Evolutionary conservation across 257 asterid genomes (phyloP).

Genomic region (Lantana camara): DNA sequence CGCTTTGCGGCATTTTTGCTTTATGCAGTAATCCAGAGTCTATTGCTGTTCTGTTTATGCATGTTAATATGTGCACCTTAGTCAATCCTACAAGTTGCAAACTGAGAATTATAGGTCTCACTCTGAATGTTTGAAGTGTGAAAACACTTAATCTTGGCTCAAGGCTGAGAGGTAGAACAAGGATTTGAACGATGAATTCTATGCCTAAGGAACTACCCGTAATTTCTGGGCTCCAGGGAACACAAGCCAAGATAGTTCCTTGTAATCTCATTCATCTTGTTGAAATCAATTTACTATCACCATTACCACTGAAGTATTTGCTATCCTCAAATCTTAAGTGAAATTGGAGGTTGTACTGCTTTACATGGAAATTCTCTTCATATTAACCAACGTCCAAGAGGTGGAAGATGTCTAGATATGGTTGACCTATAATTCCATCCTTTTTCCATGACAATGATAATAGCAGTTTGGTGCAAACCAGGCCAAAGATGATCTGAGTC

Average conservation of each 20-base stretch:
- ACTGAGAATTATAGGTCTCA: too few species aligned
- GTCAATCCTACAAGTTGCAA: too few species aligned
- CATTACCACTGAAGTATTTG: not conserved
- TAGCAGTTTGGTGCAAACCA: slow-evolving; percentile 17
- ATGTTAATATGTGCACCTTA: slow-evolving; percentile 4
- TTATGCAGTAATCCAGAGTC: slow-evolving; percentile 3
- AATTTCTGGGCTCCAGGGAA: not conserved
- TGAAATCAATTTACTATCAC: not conserved
- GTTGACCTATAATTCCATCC: slow-evolving; percentile 1
- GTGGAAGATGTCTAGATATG: slow-evolving; percentile 8
- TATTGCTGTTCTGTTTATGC: not conserved
- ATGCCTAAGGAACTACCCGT: not conserved
- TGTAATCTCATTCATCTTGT: not conserved
- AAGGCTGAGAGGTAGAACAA: not conserved
- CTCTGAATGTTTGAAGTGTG: not conserved
- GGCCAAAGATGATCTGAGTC: not conserved
- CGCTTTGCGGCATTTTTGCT: slow-evolving; percentile 16
- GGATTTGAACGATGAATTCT: not conserved
- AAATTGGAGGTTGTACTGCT: not conserved
- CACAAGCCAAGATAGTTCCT: not conserved
- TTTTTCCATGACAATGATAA: slow-evolving; percentile 19
- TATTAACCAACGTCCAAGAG: not conserved
- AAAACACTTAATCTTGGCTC: not conserved
- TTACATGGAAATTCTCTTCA: not conserved
- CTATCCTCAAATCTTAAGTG: not conserved